Evolutionary conservation across 2,329 filamentous ascomycete genomes (phyloP).

Genomic region (Paraconiothyrium brasiliense): DNA sequence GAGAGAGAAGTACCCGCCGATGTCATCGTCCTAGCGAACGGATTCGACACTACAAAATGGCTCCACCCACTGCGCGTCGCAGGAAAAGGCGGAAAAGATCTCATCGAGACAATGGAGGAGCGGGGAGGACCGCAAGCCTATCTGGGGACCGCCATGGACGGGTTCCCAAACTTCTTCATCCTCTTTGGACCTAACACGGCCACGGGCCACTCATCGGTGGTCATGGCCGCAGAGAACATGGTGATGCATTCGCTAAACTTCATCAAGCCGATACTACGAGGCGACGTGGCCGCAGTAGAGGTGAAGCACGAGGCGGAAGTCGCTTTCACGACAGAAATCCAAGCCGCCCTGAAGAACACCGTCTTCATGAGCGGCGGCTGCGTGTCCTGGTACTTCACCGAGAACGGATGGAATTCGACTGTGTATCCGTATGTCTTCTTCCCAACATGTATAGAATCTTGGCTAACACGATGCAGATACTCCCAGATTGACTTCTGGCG

Average conservation of each 20-base stretch:
- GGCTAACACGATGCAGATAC: conserved; percentile 47
- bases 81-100: conserved; percentile 60
- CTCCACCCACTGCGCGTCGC: conserved; percentile 63
- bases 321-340: conserved; percentile 64
- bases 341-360: conserved; percentile 56
- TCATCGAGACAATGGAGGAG: conserved; percentile 66
- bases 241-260: conserved; percentile 68
- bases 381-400: conserved; percentile 73
- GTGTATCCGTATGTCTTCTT: conserved; percentile 61
- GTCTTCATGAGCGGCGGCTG: conserved; percentile 61
- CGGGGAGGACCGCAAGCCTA: conserved; percentile 71
- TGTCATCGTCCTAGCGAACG: conserved; percentile 69
- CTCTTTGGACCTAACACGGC: conserved; percentile 70
- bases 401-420: conserved; percentile 81
- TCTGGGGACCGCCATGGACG: conserved; percentile 65
- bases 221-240: conserved; percentile 69
- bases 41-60: conserved; percentile 66
- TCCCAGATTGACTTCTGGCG: conserved; percentile 62
- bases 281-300: conserved; percentile 91
- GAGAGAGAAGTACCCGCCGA: conserved; percentile 63
- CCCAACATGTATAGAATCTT: conserved; percentile 20
- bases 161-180: conserved; percentile 73
- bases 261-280: conserved; percentile 76
- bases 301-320: conserved; percentile 77
- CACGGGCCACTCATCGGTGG: conserved; percentile 69